Base-by-base conservation (phyloP, 768 basidiomycete genomes). In the Hygrocybe punicea region DNA sequence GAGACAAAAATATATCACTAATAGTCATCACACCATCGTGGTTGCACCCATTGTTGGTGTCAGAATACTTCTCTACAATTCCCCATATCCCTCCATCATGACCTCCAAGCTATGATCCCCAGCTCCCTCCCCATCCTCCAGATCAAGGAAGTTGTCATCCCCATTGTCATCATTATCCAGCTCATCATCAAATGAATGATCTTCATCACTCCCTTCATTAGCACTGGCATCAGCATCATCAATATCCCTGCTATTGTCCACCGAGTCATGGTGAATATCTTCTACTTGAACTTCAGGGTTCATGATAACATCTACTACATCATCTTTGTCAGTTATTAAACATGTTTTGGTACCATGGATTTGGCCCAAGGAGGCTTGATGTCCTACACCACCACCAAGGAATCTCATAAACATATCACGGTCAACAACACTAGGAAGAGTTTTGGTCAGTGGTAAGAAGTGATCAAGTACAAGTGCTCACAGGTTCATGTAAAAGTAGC, bases 331-430 rank as follows among this genome's bases (percentile, higher is more conserved):
- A 6, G 9, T 21, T 13, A 13, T 6, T 21, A n/a, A 21, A 21
- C 36, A 11, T 37, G 13, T 25, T 6, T 14, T 35, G n/a, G n/a
- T n/a, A n/a, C n/a, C n/a, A n/a, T n/a, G n/a, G n/a, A n/a, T n/a
- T n/a, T n/a, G n/a, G n/a, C n/a, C n/a, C n/a, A n/a, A n/a, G n/a
- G n/a, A n/a, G 29, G 14, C 25, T 33, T 53, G 10, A 46, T 74
- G 70, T 19, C 74, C 73, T 23, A 74, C 52, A 4, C 67, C 74
- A 6, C 65, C 60, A 5, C 67, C 68, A 17, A 57, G 51, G 55
- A 63, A 73, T 9, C 69, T 63, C 67, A 73, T 70, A 10, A 73
- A 56, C 75, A 74, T 78, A 42, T 78, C 76, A 2, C 71, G 63
- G 56, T 77, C 73, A 14, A 71, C 71, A 55, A 76, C 76, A 4